A percentile compares a stretch with the other conserved stretches of the same genome.
Evolutionary conservation across 352 stramenopile genomes (phyloP).

Genomic region (Phytopythium chamaehyphon): DNA sequence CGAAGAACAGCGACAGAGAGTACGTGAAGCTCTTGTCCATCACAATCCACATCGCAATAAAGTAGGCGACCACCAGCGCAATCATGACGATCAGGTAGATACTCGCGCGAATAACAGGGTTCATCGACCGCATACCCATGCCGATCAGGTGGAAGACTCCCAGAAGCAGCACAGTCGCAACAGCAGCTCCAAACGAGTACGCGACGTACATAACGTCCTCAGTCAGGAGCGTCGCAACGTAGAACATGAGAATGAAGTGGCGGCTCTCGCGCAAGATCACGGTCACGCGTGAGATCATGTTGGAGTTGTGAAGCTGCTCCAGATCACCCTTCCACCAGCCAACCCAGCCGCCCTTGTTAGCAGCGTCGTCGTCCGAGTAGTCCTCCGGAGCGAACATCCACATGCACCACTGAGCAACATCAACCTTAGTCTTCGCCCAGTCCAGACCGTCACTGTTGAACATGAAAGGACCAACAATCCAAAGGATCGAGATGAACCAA

Average conservation of each 20-base stretch:
- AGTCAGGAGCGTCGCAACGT: constrained; percentile 54
- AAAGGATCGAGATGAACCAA: constrained; percentile 75
- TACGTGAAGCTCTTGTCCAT: constrained; percentile 36
- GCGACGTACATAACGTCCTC: constrained; percentile 45
- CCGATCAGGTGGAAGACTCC: constrained; percentile 38
- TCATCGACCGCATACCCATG: constrained; percentile 39
- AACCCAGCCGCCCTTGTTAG: constrained; percentile 70
- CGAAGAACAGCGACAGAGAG: constrained; percentile 56
- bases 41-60: constrained; percentile 37
- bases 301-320: constrained; percentile 55
- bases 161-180: constrained; percentile 48
- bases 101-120: constrained; percentile 33
- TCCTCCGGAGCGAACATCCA: constrained; percentile 72
- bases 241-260: constrained; percentile 76
- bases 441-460: constrained; percentile 81
- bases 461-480: constrained; percentile 65
- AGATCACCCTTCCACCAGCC: constrained; percentile 70
- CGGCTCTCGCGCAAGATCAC: constrained; percentile 68
- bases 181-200: constrained; percentile 38
- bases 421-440: constrained; percentile 70
- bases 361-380: constrained; percentile 57
- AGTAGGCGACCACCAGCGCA: constrained; percentile 32
- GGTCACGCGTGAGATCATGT: constrained; percentile 62
- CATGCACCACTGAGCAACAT: constrained; percentile 49
- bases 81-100: constrained; percentile 43